Evolutionary conservation across 495 filamentous ascomycete species (phyloP).

Genomic region (Aspergillus sclerotioniger): DNA sequence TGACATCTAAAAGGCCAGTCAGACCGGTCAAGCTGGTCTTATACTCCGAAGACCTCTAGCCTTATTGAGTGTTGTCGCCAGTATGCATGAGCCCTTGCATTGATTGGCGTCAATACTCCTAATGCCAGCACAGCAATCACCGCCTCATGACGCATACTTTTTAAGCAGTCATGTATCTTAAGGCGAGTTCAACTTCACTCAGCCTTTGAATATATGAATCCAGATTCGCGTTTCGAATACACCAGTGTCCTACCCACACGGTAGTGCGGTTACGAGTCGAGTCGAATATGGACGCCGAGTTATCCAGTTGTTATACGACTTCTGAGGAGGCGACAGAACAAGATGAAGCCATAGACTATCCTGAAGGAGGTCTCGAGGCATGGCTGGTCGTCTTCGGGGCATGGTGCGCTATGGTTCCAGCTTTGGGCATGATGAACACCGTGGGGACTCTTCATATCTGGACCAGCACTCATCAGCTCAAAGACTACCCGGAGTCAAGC

Average conservation of each 20-base stretch:
- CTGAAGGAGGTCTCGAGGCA: slow-evolving; percentile 64
- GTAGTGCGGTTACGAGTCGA: not conserved
- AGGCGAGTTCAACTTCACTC: not conserved
- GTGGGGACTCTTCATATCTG: slow-evolving; percentile 59
- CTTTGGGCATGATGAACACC: slow-evolving; percentile 67
- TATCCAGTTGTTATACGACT: not conserved
- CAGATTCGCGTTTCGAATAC: not conserved
- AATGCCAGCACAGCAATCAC: slow-evolving; percentile 3
- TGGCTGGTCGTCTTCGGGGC: slow-evolving; percentile 66
- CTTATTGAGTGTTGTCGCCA: not conserved
- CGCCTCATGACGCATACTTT: not conserved
- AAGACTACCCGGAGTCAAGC: slow-evolving; percentile 51
- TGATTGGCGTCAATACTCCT: not conserved
- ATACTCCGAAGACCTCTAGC: no score
- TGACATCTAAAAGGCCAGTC: no score
- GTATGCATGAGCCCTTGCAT: slow-evolving; percentile 4
- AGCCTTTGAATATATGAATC: not conserved
- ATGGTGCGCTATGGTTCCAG: slow-evolving; percentile 60
- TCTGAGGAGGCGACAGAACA: not conserved
- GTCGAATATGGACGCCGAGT: not conserved
- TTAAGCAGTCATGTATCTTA: not conserved
- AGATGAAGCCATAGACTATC: slow-evolving; percentile 36
- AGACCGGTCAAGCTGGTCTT: no score
- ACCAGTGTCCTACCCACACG: not conserved
- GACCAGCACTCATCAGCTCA: slow-evolving; percentile 56